Evolutionary conservation across 2,329 filamentous ascomycete species (phyloP), one percentile per base, ranked within the genome.

Genomic region (Hirsutella rhossiliensis): DNA sequence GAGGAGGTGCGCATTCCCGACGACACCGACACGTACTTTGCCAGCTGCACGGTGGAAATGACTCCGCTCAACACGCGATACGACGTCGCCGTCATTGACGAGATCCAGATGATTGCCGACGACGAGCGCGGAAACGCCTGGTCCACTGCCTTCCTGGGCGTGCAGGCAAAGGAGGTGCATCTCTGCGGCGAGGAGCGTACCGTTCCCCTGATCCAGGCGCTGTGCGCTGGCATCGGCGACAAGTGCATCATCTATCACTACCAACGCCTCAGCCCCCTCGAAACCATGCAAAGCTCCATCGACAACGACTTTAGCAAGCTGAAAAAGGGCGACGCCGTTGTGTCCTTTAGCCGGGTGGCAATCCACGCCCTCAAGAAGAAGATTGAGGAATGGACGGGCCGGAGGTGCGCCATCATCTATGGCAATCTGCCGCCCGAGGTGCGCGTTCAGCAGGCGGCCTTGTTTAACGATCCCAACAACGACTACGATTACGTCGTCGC

Each of bases 81-180:
- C 28, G 90, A 97, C 37, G 89, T 98, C 31, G 90, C 87, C 1
- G 90, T 98, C 52, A 90, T 98, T 49, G 92, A 98, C 58, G 92
- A 98, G 66, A 97, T 98, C 45, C 92, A 98, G 63, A 97, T 98
- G 92, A 87, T 98, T 52, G 82, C 78, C 15, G 82, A 88, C 55
- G 49, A 61, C 0, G 78, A 87, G 0, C 82, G 92, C 53, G 92
- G 94, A 2, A 94, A 84, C 81, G 89, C 88, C 3, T 98, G 92
- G 92, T 95, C 89, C 2, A 79, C 88, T 54, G 92, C 92, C 2
- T 71, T 97, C 13, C 69, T 98, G 5, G 92, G 92, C 31, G 73
- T 95, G 1, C 82, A 84, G 62, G 92, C 87, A 5, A 82, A 81
- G 53, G 92, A 98, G 58, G 71, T 98, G 6, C 92, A 98, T 63